Base-by-base conservation (phyloP, 2,329 filamentous ascomycete species). In the Cladophialophora immunda region DNA sequence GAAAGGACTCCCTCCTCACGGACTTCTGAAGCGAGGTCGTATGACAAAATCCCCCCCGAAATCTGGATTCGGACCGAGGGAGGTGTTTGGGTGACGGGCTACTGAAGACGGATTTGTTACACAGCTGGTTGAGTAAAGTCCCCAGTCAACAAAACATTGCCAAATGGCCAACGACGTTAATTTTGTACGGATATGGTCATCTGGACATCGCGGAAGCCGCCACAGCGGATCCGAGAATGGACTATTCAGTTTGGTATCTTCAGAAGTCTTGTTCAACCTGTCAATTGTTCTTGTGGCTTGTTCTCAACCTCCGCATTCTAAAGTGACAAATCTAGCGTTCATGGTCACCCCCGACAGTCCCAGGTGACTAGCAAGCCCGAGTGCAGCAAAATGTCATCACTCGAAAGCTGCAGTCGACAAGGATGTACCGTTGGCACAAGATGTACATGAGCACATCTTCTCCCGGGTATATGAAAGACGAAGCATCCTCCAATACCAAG, bases 241-340 rank as follows among this genome's bases (percentile, higher is more conserved):
- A 66, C 45, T 64, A n/a, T 55, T 61, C 22, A 19, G 25, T 59
- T 34, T 66, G 57, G 64, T 66, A 68, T 57, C 64, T 58, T 25
- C 53, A 58, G 53, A 64, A 55, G 29, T 61, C 60, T 50, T 63
- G 67, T 66, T 68, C 67, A 59, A 68, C 63, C 63, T 60, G 62
- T 57, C 63, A 54, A 59, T 60, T 38, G 19, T 25, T 58, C 22
- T 47, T 25, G 58, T 68, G 55, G 56, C 30, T 59, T 53, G 41
- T 30, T 45, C 36, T 57, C 34, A 19, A 57, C 25, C 56, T 56
- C 56, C 27, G 59, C 34, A 57, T 19, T 36, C 36, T 36, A 7
- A 45, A 52, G 59, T 68, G 67, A 68, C 67, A 68, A 68, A 68
- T 68, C 54, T 22, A 41, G 17, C 30, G 54, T 41, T 50, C 27